Percentiles rank a stretch among this genome's conserved stretches.
Evolutionary conservation across 306 rosid species (phyloP).

Genomic region (Glycine tomentella): DNA sequence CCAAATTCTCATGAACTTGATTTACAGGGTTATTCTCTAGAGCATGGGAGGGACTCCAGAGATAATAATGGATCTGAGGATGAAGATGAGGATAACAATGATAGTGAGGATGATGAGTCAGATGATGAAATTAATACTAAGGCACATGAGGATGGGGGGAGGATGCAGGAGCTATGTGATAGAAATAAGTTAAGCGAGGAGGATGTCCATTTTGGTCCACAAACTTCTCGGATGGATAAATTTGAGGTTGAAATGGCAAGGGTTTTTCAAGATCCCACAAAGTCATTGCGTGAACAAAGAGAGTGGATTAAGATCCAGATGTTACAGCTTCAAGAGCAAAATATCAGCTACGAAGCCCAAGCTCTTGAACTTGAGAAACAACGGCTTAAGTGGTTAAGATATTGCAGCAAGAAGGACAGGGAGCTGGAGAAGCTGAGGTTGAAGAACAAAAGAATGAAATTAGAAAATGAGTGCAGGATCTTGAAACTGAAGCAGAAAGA

Average conservation of each 20-base stretch:
- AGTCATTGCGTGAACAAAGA: constrained; percentile 62
- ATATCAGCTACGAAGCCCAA: constrained; percentile 58
- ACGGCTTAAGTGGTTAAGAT: constrained; percentile 86
- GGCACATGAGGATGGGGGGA: constrained; percentile 56
- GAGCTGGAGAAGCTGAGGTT: constrained; percentile 78
- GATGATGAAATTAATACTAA: constrained; percentile 57
- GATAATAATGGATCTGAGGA: constrained; percentile 64
- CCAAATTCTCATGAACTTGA: constrained; percentile 71
- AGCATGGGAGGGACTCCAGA: constrained; percentile 60
- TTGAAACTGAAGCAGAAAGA: constrained; percentile 78
- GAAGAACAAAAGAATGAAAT: constrained; percentile 77
- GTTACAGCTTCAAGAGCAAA: constrained; percentile 77
- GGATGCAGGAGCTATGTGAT: constrained; percentile 53
- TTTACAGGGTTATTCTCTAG: constrained; percentile 65
- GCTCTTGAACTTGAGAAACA: constrained; percentile 91
- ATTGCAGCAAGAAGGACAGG: constrained; percentile 85
- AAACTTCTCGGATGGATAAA: constrained; percentile 53
- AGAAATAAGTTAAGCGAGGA: constrained; percentile 58
- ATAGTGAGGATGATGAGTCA: constrained; percentile 73
- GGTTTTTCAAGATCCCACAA: constrained; percentile 67
- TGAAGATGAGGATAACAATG: constrained; percentile 70
- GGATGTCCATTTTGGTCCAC: constrained; percentile 60
- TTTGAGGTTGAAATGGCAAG: constrained; percentile 72
- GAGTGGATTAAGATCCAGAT: constrained; percentile 76
- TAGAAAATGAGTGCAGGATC: constrained; percentile 74